Evolutionary conservation across 306 rosid species (phyloP), one percentile per base, ranked within the genome.

Genomic region (Trichosanthes truncata): DNA sequence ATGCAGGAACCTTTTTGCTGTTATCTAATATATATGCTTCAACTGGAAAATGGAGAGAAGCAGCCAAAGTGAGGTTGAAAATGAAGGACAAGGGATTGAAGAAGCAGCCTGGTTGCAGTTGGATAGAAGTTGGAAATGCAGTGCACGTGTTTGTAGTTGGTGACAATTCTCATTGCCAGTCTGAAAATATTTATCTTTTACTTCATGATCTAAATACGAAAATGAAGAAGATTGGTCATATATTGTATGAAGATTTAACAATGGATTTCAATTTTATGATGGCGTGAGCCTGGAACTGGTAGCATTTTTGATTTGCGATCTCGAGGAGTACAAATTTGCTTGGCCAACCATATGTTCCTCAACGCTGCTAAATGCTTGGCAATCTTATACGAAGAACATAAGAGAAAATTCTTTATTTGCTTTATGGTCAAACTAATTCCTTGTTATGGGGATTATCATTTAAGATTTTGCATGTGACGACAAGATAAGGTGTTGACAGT

Each of bases 81-180:
- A 85, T 85, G 88, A 87, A 87, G 80, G 88, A 81, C 29, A 85
- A 60, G 79, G 87, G 87, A 67, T 75, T 87, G 84, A 87, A 87
- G 73, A 87, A 87, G 81, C 88, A 85, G 51, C 90, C 87, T 49
- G 90, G 90, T 77, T 85, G 88, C 77, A 87, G 87, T 79, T 87
- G 88, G 90, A 81, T 87, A 71, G 85, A 85, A 75, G 81, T 87
- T 49, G 90, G 85, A 59, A 85, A 85, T 78, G 61, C 35, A 66
- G 84, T 82, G 52, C 82, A 81, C 41, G 90, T 85, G 9, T 87
- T 87, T 38, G 83, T 85, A 7, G 90, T 85, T 20, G 85, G 87
- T 5, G 87, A 83, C 41, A 62, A 80, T 63, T 85, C 85, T 81
- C 84, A 83, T 59, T 7, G 33, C 69, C 82, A 81, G 18, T 85